Base-by-base conservation (phyloP, 192 early-diverging fungal genomes). In the Coemansia sp. region DNA sequence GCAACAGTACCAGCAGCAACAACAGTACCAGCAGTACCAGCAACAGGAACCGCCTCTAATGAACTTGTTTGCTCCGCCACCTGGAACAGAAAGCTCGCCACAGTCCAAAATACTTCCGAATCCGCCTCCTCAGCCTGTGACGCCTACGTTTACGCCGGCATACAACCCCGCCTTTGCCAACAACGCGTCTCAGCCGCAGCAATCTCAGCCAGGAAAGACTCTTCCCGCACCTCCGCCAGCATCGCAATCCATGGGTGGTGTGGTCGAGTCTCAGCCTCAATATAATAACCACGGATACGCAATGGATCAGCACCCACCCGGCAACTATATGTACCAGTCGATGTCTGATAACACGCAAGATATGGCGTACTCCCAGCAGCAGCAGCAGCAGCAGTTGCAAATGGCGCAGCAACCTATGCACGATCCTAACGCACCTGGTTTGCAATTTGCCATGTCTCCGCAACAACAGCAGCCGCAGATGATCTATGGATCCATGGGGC, bases 1-100 rank as follows among this genome's bases (percentile, higher is more conserved):
- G 19, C 34, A 59, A 6, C 57, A 34, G 32, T 12, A 34, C n/a
- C 57, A 36, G 4, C 59, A 61, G 11, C 21, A 72, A 8, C 72
- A 65, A 58, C 59, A 61, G n/a, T 36, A 61, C 15, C 58, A 75
- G 25, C 72, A 65, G 55, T 44, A 38, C 14, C 70, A 65, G 57
- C 71, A 57, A 25, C 77, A 78, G 14, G 58, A 77, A 50, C 70
- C 64, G 27, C 63, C 70, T 5, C 67, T 80, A 12, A 73, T 75
- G 73, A 75, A 71, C 21, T 48, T 80, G 37, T 80, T 80, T 75
- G 66, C 78, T 17, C 78, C 78, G 21, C 75, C 70, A 15, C 48
- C 72, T 27, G 69, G 51, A 11, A 65, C 61, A n/a, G 51, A 61
- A 9, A 61, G 6, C 59, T 36, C 64, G 17, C 66, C 63, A 34